Percentiles rank a stretch among this genome's conserved stretches.
Conservation (phyloP, 2,329 filamentous ascomycete species). For the Anthostomella pinea region DNA sequence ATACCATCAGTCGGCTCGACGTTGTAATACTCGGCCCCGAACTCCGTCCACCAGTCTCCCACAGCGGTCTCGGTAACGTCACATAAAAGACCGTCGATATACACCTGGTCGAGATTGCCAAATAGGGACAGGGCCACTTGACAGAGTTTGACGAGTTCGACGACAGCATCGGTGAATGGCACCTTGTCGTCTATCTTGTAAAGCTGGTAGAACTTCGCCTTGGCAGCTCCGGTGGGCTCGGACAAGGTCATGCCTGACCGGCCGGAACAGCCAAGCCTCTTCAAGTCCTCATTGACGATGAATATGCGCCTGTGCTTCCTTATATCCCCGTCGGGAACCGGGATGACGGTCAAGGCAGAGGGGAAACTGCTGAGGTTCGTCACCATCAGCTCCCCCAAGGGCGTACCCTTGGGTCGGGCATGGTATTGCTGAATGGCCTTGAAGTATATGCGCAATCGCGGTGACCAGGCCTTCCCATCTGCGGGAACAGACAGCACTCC, state of each 20-base stretch:
- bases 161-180: conserved; percentile 71
- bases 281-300: conserved; percentile 91
- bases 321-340: conserved; percentile 82
- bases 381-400: conserved; percentile 82
- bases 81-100: conserved; percentile 87
- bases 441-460: conserved; percentile 77
- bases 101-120: conserved; percentile 80
- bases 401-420: conserved; percentile 77
- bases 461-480: conserved; percentile 77
- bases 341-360: conserved; percentile 86
- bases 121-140: conserved; percentile 88
- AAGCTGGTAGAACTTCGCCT: conserved; percentile 87
- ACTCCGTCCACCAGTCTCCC: conserved; percentile 93
- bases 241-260: conserved; percentile 80
- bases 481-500: conserved; percentile 78
- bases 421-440: conserved; percentile 81
- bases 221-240: conserved; percentile 74
- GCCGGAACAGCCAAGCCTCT: conserved; percentile 87
- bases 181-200: conserved; percentile 86
- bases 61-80: conserved; percentile 89
- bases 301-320: conserved; percentile 77
- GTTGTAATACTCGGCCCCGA: conserved; percentile 88
- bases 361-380: conserved; percentile 93
- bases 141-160: conserved; percentile 87
- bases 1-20: conserved; percentile 91